Evolutionary conservation across 202 grass and related monocot genomes (phyloP), one percentile per base, ranked within the genome.

Genomic region (Schoenoplectus triqueter): DNA sequence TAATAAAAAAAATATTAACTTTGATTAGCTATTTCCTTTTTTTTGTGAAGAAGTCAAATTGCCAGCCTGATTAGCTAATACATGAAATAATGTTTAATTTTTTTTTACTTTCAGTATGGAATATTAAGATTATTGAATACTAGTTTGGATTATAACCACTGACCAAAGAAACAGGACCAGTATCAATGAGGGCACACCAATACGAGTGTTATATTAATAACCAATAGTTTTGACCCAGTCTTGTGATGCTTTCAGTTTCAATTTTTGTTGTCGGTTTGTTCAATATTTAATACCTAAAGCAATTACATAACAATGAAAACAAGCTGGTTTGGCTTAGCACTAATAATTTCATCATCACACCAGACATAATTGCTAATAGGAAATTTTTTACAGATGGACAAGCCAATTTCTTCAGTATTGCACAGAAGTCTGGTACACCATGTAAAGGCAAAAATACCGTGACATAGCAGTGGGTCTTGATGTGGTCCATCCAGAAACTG

Each of bases 401-500:
- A 2, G 51, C 22, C 51, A 39, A 56, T 57, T 31, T 77, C 52
- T 59, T 75, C 72, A 55, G 19, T 75, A 11, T 75, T 52, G 10
- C n/a, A 75, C 4, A 6, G 10, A 75, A 49, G 19, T 66, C 22
- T 73, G 71, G 17, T 47, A 52, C 71, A 31, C 11, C 73, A 59
- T 15, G 55, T 61, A 42, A 17, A 19, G 10, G 14, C 42, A 11
- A 73, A 88, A 88, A 86, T 99, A 99, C 96, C 73, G 93, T 96
- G 78, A 99, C 91, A 89, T 99, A 99, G 80, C 96, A 99, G 83
- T 99, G 96, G 54, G 96, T 99, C 87, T 99, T 99, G 84, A 99
- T 99, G 85, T 92, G 93, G 83, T 99, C 93, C 96, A 99, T 99
- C 96, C 96, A 99, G 82, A 99, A 99, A 84, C 83, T 91, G 86